Evolutionary conservation across 306 rosid species (phyloP), one percentile per base, ranked within the genome.

Genomic region (Begonia loranthoides): DNA sequence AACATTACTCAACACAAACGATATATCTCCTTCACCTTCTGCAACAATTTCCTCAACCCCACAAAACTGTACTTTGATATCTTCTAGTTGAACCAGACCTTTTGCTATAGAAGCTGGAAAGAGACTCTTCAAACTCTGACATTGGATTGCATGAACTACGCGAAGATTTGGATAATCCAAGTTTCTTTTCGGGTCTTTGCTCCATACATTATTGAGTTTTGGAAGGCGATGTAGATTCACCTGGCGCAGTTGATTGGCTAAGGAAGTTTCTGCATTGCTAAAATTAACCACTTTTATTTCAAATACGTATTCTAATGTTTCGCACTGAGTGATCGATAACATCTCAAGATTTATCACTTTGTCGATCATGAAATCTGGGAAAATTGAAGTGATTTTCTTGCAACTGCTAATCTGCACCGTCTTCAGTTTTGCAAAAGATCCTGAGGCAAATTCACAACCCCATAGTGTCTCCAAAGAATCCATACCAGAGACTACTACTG

Each of bases 141-240:
- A 76, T 0, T 17, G 14, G 9, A 15, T 11, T 8, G 66, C 21
- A 0, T 6, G 16, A 9, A 71, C 50, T 0, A 13, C 15, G n/a
- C 46, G 8, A 10, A 67, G 57, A 55, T 41, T 41, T 15, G 57
- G 52, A 59, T 44, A 46, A 55, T 16, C 9, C 12, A 64, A 9
- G 22, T 15, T 1, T 53, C 22, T 47, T 5, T 50, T 12, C 14
- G 69, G 66, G 45, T 72, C 52, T 50, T 34, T 22, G 51, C 59
- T 58, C 69, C 73, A 66, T 19, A 72, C n/a, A 15, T 38, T 43
- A 39, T 62, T 57, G 19, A 72, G 51, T 52, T 62, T 62, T 12
- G 77, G 72, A 15, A 71, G 49, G 14, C 59, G 52, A 14, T 46
- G 34, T 16, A 66, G 48, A 13, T 41, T 49, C 45, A 72, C 14